A percentile compares a stretch with the other conserved stretches of the same genome.
Conservation (phyloP, 192 early-diverging fungal genomes). For the Entomortierella beljakovae region DNA sequence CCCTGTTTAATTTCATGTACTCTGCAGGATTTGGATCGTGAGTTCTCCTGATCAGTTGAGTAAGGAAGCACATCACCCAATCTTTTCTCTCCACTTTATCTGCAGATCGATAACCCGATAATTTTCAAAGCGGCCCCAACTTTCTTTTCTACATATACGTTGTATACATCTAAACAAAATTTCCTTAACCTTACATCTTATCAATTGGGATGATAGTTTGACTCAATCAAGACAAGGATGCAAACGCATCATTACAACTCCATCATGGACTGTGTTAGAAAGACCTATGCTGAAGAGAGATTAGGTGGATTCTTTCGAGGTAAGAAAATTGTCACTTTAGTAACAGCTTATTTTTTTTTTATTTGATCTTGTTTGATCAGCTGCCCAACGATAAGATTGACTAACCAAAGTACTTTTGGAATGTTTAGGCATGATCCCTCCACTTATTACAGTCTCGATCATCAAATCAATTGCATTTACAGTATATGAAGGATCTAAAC, state of each 20-base stretch:
- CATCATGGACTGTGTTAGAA: slow-evolving; percentile 78
- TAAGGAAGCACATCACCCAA: neutral
- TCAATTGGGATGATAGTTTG: slow-evolving; percentile 73
- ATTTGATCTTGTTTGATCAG: neutral
- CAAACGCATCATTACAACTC: slow-evolving; percentile 91
- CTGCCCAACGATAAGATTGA: neutral
- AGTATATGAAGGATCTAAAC: slow-evolving; percentile 83
- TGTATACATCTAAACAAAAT: no score
- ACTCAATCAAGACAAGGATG: slow-evolving; percentile 97
- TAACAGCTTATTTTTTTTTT: neutral
- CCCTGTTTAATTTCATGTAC: no score
- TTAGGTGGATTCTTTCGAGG: slow-evolving; percentile 90
- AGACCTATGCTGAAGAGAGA: slow-evolving; percentile 85
- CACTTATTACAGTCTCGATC: slow-evolving; percentile 83
- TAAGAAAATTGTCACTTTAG: slow-evolving; percentile 24
- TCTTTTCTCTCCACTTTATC: neutral
- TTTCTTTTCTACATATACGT: neutral
- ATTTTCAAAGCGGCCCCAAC: no score
- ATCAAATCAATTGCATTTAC: slow-evolving; percentile 94
- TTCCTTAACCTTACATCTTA: no score
- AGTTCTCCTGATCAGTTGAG: neutral
- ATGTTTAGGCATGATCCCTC: slow-evolving; percentile 73
- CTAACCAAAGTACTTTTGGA: neutral
- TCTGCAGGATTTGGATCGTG: no score
- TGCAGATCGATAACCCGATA: slow-evolving; percentile 3